These are phyloP conservation scores for Naegleria lovaniensis DNA, from an alignment of 208 protist species.

Conservation along the genomic window DNA sequence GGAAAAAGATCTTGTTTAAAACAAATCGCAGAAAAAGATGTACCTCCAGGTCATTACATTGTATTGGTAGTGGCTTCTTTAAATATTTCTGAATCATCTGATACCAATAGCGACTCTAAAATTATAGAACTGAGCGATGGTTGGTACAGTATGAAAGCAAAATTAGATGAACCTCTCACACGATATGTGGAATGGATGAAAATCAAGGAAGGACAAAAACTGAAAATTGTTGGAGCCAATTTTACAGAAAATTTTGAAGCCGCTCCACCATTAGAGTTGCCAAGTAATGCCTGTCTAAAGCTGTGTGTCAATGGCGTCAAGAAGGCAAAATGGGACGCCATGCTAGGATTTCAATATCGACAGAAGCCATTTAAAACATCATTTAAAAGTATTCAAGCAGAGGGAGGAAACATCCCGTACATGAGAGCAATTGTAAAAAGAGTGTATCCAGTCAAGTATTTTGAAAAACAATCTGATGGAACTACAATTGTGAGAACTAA, in stretches of 20 bases:
- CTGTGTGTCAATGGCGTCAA: not conserved
- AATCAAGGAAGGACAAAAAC: not conserved
- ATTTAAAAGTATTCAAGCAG: not conserved
- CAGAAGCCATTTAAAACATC: not conserved
- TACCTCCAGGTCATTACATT: not conserved
- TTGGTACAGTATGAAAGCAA: constrained; percentile 24
- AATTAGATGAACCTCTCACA: constrained; percentile 6
- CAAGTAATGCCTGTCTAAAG: not conserved
- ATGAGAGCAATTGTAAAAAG: not conserved
- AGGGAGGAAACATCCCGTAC: constrained; percentile 11
- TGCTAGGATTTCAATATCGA: not conserved
- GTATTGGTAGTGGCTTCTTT: not conserved
- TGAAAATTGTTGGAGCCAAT: constrained; percentile 12
- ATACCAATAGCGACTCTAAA: not conserved
- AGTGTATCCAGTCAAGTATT: not conserved
- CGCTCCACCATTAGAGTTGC: not conserved
- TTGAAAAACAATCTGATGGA: not conserved
- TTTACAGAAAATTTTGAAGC: not conserved
- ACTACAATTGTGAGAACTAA: not conserved
- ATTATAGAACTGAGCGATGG: constrained; percentile 29
- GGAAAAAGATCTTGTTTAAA: constrained; percentile 18
- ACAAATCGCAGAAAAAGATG: not conserved
- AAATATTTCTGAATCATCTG: not conserved
- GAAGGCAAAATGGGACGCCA: not conserved
- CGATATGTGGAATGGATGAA: not conserved